Evolutionary conservation across 2,329 filamentous ascomycete genomes (phyloP).

Genomic region (Beauveria bassiana): DNA sequence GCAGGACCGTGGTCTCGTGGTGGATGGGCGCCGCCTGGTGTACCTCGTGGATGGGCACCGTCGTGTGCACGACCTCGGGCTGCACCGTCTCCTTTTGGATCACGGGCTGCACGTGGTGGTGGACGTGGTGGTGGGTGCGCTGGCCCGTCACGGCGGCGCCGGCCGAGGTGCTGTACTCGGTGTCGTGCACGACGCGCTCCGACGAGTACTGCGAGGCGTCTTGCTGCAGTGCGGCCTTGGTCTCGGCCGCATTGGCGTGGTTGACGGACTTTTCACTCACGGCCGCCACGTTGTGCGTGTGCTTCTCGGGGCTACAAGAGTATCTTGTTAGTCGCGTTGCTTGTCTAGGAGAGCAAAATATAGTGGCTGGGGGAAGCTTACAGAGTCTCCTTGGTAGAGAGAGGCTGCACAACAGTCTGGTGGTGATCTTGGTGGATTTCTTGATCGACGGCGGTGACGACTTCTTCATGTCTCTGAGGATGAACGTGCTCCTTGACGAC

Average conservation of each 20-base stretch:
- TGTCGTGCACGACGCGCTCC: conserved; percentile 21
- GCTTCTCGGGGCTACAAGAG: conserved; percentile 46
- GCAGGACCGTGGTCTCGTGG: conserved; percentile 56
- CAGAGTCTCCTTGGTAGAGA: conserved; percentile 32
- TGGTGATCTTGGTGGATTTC: conserved; percentile 68
- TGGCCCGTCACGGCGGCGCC: conserved; percentile 23
- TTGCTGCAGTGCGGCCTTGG: conserved; percentile 37
- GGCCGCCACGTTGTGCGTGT: conserved; percentile 49
- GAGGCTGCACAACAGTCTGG: conserved; percentile 61
- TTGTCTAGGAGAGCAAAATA: not conserved
- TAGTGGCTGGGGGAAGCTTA: conserved; percentile 32
- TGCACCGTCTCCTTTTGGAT: conserved; percentile 63
- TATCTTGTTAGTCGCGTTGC: not conserved
- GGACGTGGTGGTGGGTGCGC: conserved; percentile 39
- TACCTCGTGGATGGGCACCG: conserved; percentile 62
- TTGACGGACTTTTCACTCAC: conserved; percentile 55
- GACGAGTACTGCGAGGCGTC: conserved; percentile 36
- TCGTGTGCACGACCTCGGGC: conserved; percentile 62
- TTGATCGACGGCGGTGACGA: conserved; percentile 55
- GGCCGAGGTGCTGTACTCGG: conserved; percentile 20
- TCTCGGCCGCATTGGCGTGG: conserved; percentile 47
- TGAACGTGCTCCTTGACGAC: conserved; percentile 54
- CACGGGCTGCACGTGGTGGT: conserved; percentile 64
- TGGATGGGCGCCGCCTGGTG: conserved; percentile 61
- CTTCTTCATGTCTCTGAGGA: conserved; percentile 53